phyloP scores from a whole-genome alignment of 1,139 yeast species.

The Saccharomyces pastorianus region DNA sequence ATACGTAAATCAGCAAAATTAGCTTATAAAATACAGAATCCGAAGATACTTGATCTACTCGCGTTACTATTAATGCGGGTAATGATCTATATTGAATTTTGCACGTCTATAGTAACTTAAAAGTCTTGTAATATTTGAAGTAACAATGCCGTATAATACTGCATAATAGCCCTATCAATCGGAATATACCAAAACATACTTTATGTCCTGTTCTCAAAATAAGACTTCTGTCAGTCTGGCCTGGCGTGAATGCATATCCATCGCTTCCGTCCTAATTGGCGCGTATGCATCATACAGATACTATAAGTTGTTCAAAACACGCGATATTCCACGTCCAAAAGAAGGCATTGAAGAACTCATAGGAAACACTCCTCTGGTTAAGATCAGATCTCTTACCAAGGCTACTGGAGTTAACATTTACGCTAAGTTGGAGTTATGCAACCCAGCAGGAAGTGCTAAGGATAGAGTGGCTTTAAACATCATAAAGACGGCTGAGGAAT shows the following conservation, averaged over 20 bases:
- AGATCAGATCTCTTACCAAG: conserved; percentile 62
- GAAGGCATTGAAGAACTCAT: conserved; percentile 55
- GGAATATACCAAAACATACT: background rate
- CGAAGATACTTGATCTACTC: background rate
- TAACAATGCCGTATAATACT: background rate
- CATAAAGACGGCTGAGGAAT: conserved; percentile 55
- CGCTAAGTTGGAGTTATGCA: conserved; percentile 76
- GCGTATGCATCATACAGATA: background rate
- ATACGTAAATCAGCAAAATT: background rate
- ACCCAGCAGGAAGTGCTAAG: conserved; percentile 95
- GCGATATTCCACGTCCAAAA: background rate
- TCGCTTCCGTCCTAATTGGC: background rate
- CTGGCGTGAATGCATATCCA: background rate
- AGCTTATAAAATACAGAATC: background rate
- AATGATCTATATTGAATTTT: background rate
- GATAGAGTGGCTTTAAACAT: conserved; percentile 89
- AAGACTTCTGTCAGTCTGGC: background rate
- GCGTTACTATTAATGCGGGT: background rate
- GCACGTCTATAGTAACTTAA: background rate
- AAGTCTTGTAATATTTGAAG: background rate
- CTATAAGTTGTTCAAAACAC: background rate
- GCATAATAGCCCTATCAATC: background rate
- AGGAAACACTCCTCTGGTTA: conserved; percentile 86
- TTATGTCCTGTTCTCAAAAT: background rate
- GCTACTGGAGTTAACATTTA: conserved; percentile 63